These are phyloP conservation scores for Bruguiera parviflora DNA, from an alignment of 345 rosid genomes.

Conservation along the genomic window DNA sequence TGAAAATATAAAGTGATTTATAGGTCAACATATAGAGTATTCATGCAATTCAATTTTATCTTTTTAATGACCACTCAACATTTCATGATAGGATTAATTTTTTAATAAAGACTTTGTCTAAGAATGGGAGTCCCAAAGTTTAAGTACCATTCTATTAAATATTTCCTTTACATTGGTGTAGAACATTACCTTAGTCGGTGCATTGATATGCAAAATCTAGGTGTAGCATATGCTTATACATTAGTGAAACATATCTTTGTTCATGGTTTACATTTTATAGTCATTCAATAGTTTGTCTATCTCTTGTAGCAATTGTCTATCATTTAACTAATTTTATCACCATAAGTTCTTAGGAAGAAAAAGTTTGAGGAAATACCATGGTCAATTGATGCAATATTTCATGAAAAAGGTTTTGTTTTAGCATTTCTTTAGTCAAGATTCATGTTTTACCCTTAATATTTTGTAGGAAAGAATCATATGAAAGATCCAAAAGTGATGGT, in stretches of 20 bases:
- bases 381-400: neutral
- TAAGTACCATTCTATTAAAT: neutral
- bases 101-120: conserved; percentile 42
- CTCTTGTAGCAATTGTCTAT: conserved; percentile 36
- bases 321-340: conserved; percentile 45
- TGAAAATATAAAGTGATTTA: conserved; percentile 1
- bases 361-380: conserved; percentile 1
- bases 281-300: neutral
- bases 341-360: conserved; percentile 39
- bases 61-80: conserved; percentile 66
- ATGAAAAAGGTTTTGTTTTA: neutral
- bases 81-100: conserved; percentile 53
- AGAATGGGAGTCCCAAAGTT: neutral
- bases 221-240: conserved; percentile 22
- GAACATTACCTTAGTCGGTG: conserved; percentile 48
- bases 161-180: conserved; percentile 23
- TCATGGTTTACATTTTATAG: neutral
- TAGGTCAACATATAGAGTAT: conserved; percentile 79
- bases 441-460: too few species aligned
- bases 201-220: conserved; percentile 62
- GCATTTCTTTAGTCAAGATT: neutral
- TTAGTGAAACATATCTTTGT: neutral
- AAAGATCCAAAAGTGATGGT: too few species aligned
- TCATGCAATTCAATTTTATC: conserved; percentile 70
- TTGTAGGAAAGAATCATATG: too few species aligned